phyloP scores from a whole-genome alignment of 2,329 filamentous ascomycete species.

The Diplodia corticola region DNA sequence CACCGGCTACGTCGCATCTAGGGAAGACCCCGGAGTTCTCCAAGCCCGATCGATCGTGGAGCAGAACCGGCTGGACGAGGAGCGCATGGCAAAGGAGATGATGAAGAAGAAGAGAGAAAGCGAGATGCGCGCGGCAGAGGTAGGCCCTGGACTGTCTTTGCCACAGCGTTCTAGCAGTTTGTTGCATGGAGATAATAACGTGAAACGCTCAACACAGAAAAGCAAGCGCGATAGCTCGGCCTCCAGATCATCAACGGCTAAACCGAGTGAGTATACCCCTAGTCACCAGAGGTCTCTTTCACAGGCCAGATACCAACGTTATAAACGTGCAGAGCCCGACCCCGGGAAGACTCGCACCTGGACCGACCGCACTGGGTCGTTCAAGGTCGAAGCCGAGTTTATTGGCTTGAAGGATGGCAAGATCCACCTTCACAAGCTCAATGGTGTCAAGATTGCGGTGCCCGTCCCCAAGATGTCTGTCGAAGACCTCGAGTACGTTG shows the following conservation, averaged over 20 bases:
- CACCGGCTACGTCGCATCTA: slow-evolving; percentile 63
- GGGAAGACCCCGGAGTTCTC: slow-evolving; percentile 53
- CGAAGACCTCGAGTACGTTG: slow-evolving; percentile 93
- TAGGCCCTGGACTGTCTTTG: slow-evolving; percentile 74
- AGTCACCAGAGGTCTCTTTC: slow-evolving; percentile 23
- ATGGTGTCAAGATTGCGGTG: slow-evolving; percentile 97
- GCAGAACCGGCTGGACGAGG: slow-evolving; percentile 76
- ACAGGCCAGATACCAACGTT: slow-evolving; percentile 20
- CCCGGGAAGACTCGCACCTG: slow-evolving; percentile 80
- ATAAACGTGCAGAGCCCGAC: slow-evolving; percentile 68
- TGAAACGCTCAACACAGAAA: slow-evolving; percentile 70
- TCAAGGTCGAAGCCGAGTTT: slow-evolving; percentile 97
- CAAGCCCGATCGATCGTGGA: slow-evolving; percentile 69
- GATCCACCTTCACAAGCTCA: slow-evolving; percentile 96
- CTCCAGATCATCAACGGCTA: slow-evolving; percentile 55
- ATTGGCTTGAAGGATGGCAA: slow-evolving; percentile 92
- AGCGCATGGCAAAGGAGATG: slow-evolving; percentile 75
- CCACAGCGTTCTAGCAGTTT: slow-evolving; percentile 80
- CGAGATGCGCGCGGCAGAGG: slow-evolving; percentile 55
- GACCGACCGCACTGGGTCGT: slow-evolving; percentile 93
- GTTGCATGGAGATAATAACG: slow-evolving; percentile 64
- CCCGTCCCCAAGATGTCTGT: slow-evolving; percentile 94
- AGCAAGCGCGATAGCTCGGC: slow-evolving; percentile 68
- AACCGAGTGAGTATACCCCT: slow-evolving; percentile 65
- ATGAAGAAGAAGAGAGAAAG: slow-evolving; percentile 48